phyloP scores from a whole-genome alignment of 2,329 filamentous ascomycete species.

The Botrytis pseudocinerea region DNA sequence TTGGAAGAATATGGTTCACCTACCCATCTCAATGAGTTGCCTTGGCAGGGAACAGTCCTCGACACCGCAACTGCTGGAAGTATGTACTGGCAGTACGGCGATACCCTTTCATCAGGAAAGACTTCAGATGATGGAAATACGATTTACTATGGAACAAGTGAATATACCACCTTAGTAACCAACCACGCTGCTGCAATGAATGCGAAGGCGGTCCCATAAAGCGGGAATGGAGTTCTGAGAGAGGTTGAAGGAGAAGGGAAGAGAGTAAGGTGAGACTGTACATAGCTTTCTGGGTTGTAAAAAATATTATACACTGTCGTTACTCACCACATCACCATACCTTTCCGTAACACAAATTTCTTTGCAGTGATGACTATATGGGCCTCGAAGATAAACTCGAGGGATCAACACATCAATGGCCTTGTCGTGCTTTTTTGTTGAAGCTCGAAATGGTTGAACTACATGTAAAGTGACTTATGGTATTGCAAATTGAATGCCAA shows the following conservation, averaged over 20 bases:
- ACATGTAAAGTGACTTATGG: rapidly evolving
- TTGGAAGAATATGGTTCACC: constrained; percentile 45
- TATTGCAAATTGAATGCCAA: neutral
- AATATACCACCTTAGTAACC: constrained; percentile 34
- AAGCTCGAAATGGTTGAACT: too few relatives aligned
- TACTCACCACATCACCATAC: neutral
- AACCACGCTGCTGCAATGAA: constrained; percentile 34
- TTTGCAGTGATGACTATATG: too few relatives aligned
- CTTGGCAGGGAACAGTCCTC: constrained; percentile 35
- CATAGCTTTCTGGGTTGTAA: neutral
- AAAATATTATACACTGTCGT: neutral
- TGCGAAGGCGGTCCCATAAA: constrained; percentile 26
- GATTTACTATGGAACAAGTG: constrained; percentile 36
- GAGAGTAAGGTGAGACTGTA: neutral
- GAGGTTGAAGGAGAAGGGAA: neutral
- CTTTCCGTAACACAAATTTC: neutral
- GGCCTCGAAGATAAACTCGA: too few relatives aligned
- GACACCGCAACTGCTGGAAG: constrained; percentile 34
- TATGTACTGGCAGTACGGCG: constrained; percentile 41
- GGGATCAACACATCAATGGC: neutral
- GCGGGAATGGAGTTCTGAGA: too few relatives aligned
- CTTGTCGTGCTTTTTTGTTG: neutral
- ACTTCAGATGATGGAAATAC: constrained; percentile 37
- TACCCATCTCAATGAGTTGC: constrained; percentile 28
- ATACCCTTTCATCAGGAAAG: constrained; percentile 33